These are phyloP conservation scores for Fusarium sp. DNA, from an alignment of 2,329 filamentous ascomycete species.

Conservation along the genomic window DNA sequence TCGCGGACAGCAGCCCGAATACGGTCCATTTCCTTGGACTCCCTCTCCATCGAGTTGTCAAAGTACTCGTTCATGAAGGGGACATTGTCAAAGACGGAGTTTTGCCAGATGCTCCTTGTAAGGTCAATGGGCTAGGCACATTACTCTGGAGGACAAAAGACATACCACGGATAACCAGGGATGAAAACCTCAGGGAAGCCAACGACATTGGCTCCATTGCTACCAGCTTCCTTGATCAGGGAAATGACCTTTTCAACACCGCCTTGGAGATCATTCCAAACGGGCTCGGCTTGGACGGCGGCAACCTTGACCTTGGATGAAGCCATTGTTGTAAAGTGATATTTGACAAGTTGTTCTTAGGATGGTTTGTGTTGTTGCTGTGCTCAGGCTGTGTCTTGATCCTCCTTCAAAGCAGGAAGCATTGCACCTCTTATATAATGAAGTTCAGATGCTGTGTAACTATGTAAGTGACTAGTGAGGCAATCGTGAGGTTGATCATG, in stretches of 20 bases:
- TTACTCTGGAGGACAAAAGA: not conserved
- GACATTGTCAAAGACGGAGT: constrained; percentile 46
- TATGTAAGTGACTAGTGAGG: not conserved
- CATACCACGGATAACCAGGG: constrained; percentile 59
- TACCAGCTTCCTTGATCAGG: constrained; percentile 47
- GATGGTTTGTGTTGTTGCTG: not conserved
- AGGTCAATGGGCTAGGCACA: constrained; percentile 11
- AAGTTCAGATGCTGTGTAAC: not conserved
- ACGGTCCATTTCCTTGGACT: constrained; percentile 55
- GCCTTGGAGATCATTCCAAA: constrained; percentile 43
- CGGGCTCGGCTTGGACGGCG: constrained; percentile 42
- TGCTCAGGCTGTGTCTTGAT: not conserved
- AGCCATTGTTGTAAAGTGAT: not conserved
- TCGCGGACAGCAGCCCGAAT: constrained; percentile 59
- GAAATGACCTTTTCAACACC: constrained; percentile 52
- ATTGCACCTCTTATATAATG: not conserved
- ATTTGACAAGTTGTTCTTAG: not conserved
- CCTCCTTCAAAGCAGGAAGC: not conserved
- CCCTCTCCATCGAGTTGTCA: constrained; percentile 54
- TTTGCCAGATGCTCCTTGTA: constrained; percentile 46
- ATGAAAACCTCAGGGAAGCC: constrained; percentile 61
- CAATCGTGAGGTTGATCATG: not conserved
- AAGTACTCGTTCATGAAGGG: constrained; percentile 59
- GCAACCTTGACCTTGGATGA: constrained; percentile 38
- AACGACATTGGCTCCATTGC: constrained; percentile 48